phyloP scores from a whole-genome alignment of 2,329 filamentous ascomycete species.

The Fusarium sterilihyphosum region DNA sequence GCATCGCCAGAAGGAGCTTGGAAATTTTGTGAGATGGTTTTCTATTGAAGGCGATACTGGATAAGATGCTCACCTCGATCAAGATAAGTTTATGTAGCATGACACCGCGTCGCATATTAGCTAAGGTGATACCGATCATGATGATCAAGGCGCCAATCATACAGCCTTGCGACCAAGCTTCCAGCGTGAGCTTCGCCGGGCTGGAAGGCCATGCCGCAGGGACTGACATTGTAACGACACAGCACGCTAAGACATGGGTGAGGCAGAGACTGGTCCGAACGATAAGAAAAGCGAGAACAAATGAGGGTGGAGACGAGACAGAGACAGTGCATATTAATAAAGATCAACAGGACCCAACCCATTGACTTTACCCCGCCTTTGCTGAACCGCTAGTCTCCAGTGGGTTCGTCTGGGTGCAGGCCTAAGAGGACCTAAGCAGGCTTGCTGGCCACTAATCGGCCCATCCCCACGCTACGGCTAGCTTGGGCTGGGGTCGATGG shows the following conservation, averaged over 20 bases:
- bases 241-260: neutral
- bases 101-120: slow-evolving; percentile 60
- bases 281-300: neutral
- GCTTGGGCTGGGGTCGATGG: neutral
- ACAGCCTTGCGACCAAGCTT: slow-evolving; percentile 59
- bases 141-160: slow-evolving; percentile 60
- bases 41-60: neutral
- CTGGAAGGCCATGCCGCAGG: slow-evolving; percentile 21
- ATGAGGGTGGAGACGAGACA: neutral
- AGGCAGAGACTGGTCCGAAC: neutral
- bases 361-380: neutral
- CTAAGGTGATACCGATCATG: slow-evolving; percentile 58
- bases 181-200: slow-evolving; percentile 45
- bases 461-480: neutral
- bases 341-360: neutral
- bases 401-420: neutral
- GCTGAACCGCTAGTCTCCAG: neutral
- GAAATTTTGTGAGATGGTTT: neutral
- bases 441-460: neutral
- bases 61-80: slow-evolving; percentile 51
- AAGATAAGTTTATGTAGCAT: slow-evolving; percentile 61
- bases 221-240: neutral
- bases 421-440: neutral
- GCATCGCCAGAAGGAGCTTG: slow-evolving; percentile 64
- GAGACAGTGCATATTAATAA: neutral